Evolutionary conservation across 2,329 filamentous ascomycete genomes (phyloP).

Genomic region (Purpureocillium lavendulum): DNA sequence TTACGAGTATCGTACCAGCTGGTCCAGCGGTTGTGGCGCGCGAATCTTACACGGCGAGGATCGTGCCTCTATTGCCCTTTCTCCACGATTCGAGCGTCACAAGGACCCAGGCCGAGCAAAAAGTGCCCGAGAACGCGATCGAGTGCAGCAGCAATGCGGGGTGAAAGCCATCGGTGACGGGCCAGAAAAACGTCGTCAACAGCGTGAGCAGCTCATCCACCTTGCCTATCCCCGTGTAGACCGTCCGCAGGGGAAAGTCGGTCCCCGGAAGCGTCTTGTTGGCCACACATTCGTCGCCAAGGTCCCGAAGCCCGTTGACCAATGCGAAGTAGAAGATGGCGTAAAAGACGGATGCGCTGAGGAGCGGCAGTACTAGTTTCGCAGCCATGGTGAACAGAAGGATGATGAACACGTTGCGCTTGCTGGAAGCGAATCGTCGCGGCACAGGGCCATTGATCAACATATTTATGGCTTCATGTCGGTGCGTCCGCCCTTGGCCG

Average conservation of each 20-base stretch:
- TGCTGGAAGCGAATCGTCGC: too few relatives aligned
- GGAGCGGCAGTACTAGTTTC: slow-evolving; percentile 6
- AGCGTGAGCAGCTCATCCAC: slow-evolving; percentile 8
- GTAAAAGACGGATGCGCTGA: slow-evolving; percentile 10
- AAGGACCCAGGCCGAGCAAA: slow-evolving; percentile 8
- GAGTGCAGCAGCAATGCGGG: slow-evolving; percentile 10
- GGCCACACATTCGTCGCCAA: slow-evolving; percentile 1
- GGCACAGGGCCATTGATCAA: too few relatives aligned
- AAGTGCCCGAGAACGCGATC: slow-evolving; percentile 11
- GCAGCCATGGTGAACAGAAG: slow-evolving; percentile 5
- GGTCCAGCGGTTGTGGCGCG: too few relatives aligned
- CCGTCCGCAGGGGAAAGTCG: slow-evolving; percentile 7
- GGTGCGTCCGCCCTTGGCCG: too few relatives aligned
- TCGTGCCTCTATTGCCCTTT: slow-evolving; percentile 6
- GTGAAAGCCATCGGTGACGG: slow-evolving; percentile 5
- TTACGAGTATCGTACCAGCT: too few relatives aligned
- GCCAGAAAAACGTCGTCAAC: slow-evolving; percentile 12
- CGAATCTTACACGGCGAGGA: slow-evolving; percentile 11
- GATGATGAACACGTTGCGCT: too few relatives aligned
- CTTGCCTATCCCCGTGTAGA: slow-evolving; percentile 6
- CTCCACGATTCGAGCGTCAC: slow-evolving; percentile 13
- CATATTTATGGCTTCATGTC: too few relatives aligned
- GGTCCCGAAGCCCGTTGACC: slow-evolving; percentile 7
- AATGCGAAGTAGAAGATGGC: slow-evolving; percentile 9
- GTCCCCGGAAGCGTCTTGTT: slow-evolving; percentile 8